Base-by-base conservation (phyloP, 139 green algal species). In the Diplosphaera chodatii region DNA sequence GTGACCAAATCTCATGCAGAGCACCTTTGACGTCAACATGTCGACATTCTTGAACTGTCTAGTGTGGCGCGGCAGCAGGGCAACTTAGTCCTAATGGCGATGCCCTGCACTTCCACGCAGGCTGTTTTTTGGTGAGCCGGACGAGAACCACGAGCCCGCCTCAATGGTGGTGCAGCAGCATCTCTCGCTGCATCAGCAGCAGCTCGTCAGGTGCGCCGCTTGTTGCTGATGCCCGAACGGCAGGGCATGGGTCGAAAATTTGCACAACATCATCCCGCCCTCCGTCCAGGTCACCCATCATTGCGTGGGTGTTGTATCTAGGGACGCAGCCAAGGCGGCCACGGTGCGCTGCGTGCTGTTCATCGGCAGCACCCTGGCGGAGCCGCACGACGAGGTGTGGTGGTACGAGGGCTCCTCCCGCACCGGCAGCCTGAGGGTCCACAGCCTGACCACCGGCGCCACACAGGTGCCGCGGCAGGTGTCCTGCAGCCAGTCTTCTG, bases 331-430 rank as follows among this genome's bases (percentile, higher is more conserved):
- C 27, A 65, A 65, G 27, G 59, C 27, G 6, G 27, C 6, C 22
- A n/a, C 3, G 27, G 59, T 32, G 5, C n/a, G 25, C 25, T 32
- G 59, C 15, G 8, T 65, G 25, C 25, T 65, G 59, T 31, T 32
- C 59, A 32, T 32, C 21, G 59, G 27, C 59, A 65, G 59, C 59
- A 65, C 27, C 25, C 59, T 32, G 59, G n/a, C 28, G 18, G 27
- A 65, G 59, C 27, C 28, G 59, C 28, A 65, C n/a, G 59, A 65
- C 59, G 59, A 76, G 71, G 71, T 76, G 16, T 76, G 71, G 71
- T 76, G 71, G 63, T 76, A 70, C 29, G 40, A 70, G 28, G 48
- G 63, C 31, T 29, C 29, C 27, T 18, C 63, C 18, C 8, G 31
- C 55, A n/a, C 30, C 6, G 74, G 70, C 63, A 64, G 29, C 16